Conservation (phyloP, 179 eudicot genomes). For the Spergularia azorica region DNA sequence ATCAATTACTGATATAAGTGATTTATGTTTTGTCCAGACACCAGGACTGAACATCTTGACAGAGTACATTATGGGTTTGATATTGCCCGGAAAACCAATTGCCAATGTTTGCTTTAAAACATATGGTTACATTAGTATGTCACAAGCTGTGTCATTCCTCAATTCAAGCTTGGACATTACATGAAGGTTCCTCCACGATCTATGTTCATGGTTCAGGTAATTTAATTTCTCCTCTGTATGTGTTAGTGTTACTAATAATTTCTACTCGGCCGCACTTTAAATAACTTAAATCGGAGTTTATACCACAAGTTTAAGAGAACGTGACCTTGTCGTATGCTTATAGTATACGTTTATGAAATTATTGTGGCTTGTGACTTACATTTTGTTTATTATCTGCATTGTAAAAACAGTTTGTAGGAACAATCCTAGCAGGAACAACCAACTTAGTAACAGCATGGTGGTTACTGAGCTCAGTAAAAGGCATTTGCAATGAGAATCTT, state of each 20-base stretch:
- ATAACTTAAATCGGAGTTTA: too few species aligned
- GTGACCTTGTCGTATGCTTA: too few species aligned
- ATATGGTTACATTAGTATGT: slow-evolving; percentile 80
- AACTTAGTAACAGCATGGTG: slow-evolving; percentile 66
- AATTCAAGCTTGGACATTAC: slow-evolving; percentile 87
- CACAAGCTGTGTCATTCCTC: slow-evolving; percentile 75
- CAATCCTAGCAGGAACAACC: slow-evolving; percentile 62
- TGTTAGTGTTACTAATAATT: too few species aligned
- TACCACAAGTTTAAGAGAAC: too few species aligned
- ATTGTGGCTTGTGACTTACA: too few species aligned
- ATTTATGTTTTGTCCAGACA: slow-evolving; percentile 35
- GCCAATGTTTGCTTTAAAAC: slow-evolving; percentile 83
- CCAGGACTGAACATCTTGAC: slow-evolving; percentile 78
- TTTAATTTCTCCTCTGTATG: neutral
- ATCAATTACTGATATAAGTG: neutral
- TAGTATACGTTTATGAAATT: too few species aligned
- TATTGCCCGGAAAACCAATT: slow-evolving; percentile 71
- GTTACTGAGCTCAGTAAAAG: slow-evolving; percentile 43
- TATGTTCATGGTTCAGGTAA: slow-evolving; percentile 86
- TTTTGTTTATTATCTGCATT: too few species aligned
- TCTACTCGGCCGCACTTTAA: too few species aligned
- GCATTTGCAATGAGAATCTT: slow-evolving; percentile 53
- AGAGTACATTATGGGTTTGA: slow-evolving; percentile 69
- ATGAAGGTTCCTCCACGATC: slow-evolving; percentile 89
- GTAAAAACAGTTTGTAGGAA: slow-evolving; percentile 52